A percentile compares a stretch with the other conserved stretches of the same genome.
These are phyloP conservation scores for Fonsecaea erecta DNA, from an alignment of 2,329 filamentous ascomycete genomes.

Conservation along the genomic window DNA sequence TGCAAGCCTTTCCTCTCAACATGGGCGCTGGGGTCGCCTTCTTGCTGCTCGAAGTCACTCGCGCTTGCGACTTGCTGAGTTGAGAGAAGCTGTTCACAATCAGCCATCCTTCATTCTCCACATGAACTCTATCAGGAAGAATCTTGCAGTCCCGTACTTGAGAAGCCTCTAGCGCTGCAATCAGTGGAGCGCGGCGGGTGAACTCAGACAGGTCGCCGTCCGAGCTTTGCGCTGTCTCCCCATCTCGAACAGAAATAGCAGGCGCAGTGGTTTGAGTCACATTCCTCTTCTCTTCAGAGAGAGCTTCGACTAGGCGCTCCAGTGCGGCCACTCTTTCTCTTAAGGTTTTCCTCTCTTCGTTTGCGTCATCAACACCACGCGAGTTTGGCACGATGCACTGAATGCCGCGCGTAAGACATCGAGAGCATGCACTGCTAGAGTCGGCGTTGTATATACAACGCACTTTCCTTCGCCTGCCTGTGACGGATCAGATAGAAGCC, in stretches of 20 bases:
- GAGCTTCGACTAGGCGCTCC: background rate
- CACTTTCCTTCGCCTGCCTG: slow-evolving; percentile 17
- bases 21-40: background rate
- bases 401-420: slow-evolving; percentile 15
- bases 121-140: background rate
- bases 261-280: background rate
- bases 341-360: slow-evolving; percentile 11
- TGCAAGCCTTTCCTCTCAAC: background rate
- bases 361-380: background rate
- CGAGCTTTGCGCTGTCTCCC: background rate
- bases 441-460: slow-evolving; percentile 16
- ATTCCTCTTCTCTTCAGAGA: background rate
- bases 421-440: slow-evolving; percentile 6
- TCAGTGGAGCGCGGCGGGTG: slow-evolving; percentile 8
- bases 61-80: background rate
- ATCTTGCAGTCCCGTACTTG: slow-evolving; percentile 4
- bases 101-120: background rate
- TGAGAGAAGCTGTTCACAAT: slow-evolving; percentile 10
- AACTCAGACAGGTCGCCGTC: slow-evolving; percentile 5
- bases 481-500: background rate
- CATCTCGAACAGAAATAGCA: background rate
- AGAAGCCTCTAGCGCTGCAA: slow-evolving; percentile 12
- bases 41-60: background rate
- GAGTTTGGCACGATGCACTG: slow-evolving; percentile 3
- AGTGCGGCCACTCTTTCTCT: slow-evolving; percentile 14